A percentile compares a stretch with the other conserved stretches of the same genome.
These are phyloP conservation scores for Mortierella claussenii DNA, from an alignment of 192 early-diverging fungal genomes.

Conservation along the genomic window DNA sequence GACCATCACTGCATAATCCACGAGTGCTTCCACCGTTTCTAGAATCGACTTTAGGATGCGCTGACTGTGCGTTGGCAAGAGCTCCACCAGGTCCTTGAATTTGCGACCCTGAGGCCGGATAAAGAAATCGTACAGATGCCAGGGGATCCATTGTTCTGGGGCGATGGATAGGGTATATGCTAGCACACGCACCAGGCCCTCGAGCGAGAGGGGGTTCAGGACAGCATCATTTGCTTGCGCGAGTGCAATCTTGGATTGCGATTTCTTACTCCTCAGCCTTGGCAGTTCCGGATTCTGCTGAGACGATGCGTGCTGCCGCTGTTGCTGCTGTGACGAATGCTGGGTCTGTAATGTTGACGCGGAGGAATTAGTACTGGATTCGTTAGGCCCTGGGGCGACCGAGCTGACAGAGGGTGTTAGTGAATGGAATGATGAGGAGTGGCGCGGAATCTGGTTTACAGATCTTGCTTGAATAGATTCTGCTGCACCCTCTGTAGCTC, in stretches of 20 bases:
- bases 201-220: conserved; percentile 15
- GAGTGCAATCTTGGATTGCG: conserved; percentile 10
- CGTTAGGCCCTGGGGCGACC: not conserved
- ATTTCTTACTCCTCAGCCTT: conserved; percentile 14
- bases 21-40: conserved; percentile 27
- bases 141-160: conserved; percentile 44
- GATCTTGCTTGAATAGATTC: not conserved
- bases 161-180: conserved; percentile 16
- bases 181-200: conserved; percentile 13
- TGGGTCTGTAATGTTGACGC: not conserved
- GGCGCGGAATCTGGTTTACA: conserved; percentile 5
- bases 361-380: not conserved
- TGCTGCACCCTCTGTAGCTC: not conserved
- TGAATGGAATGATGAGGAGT: conserved; percentile 8
- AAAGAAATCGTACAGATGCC: conserved; percentile 48
- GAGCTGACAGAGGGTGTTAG: not conserved
- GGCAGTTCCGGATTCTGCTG: not conserved
- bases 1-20: conserved; percentile 23
- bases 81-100: conserved; percentile 29
- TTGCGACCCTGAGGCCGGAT: conserved; percentile 16
- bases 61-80: conserved; percentile 43
- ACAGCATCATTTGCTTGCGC: conserved; percentile 25
- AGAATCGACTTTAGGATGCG: conserved; percentile 17
- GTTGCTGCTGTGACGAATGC: conserved; percentile 2
- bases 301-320: conserved; percentile 3